Conservation (phyloP, 2,329 filamentous ascomycete species). For the Colletotrichum lini region DNA sequence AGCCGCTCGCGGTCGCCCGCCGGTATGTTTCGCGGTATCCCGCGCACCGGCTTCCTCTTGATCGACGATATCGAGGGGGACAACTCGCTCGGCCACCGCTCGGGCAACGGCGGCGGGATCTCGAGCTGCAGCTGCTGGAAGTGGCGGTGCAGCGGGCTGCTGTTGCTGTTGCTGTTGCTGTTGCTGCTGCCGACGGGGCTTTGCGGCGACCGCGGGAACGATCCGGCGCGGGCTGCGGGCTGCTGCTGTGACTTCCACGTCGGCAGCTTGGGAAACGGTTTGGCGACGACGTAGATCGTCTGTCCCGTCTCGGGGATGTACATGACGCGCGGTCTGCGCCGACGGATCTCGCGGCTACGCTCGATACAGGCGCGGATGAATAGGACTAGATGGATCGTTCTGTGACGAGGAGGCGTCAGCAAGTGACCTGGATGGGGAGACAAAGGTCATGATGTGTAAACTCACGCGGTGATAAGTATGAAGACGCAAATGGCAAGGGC, state of each 20-base stretch:
- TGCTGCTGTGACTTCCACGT: conserved; percentile 10
- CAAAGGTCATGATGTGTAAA: not conserved
- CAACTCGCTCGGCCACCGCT: not conserved
- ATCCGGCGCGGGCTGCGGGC: not conserved
- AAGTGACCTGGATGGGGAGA: not conserved
- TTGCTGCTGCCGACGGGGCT: not conserved
- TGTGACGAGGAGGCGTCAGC: conserved; percentile 11
- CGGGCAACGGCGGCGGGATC: conserved; percentile 14
- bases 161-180: too few species aligned
- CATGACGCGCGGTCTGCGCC: conserved; percentile 44
- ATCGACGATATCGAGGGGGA: conserved; percentile 8
- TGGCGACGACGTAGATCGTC: conserved; percentile 44
- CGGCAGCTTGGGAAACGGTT: conserved; percentile 38
- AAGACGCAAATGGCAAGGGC: conserved; percentile 18
- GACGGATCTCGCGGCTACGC: conserved; percentile 40
- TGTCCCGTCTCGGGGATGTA: conserved; percentile 45
- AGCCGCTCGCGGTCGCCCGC: conserved; percentile 19
- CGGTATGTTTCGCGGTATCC: conserved; percentile 4
- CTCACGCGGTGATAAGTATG: conserved; percentile 19
- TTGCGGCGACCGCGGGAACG: conserved; percentile 10
- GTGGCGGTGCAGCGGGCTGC: not conserved
- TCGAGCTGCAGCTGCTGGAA: not conserved
- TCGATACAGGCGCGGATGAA: conserved; percentile 50
- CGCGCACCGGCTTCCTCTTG: conserved; percentile 20
- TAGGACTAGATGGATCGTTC: conserved; percentile 46